These are phyloP conservation scores for Heimioporus sp. DNA, from an alignment of 768 basidiomycete genomes.

Conservation along the genomic window DNA sequence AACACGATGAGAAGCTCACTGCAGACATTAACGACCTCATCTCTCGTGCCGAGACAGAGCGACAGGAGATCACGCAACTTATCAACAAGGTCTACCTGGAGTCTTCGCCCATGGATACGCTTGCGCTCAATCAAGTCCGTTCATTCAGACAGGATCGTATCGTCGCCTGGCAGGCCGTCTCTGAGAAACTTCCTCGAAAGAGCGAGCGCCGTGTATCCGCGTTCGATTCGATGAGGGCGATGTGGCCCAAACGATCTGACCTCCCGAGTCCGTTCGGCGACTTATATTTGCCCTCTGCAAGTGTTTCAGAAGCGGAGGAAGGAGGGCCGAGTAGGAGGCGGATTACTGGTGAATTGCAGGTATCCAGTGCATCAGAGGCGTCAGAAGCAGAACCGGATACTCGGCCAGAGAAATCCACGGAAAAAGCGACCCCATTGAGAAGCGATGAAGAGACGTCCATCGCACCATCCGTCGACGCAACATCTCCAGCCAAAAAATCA, in stretches of 20 bases:
- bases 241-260: conserved; percentile 67
- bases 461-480: conserved; percentile 8
- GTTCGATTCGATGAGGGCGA: conserved; percentile 67
- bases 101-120: conserved; percentile 77
- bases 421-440: conserved; percentile 14
- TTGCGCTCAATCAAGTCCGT: conserved; percentile 83
- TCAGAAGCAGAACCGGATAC: conserved; percentile 58
- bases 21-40: conserved; percentile 67
- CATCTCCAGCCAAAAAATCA: conserved; percentile 36
- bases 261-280: conserved; percentile 52
- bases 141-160: conserved; percentile 89
- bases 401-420: conserved; percentile 20
- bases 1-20: conserved; percentile 60
- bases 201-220: conserved; percentile 55
- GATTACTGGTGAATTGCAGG: conserved; percentile 52
- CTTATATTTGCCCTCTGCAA: conserved; percentile 57
- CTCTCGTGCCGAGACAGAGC: conserved; percentile 69
- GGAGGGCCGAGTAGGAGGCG: conserved; percentile 43
- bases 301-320: conserved; percentile 75
- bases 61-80: conserved; percentile 65
- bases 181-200: conserved; percentile 73
- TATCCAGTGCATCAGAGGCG: conserved; percentile 70
- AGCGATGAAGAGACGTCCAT: conserved; percentile 17
- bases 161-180: conserved; percentile 95
- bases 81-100: conserved; percentile 82